Percentiles rank a stretch among this genome's conserved stretches.
Conservation (phyloP, 352 stramenopile species). For the Globisporangium echinulatum region DNA sequence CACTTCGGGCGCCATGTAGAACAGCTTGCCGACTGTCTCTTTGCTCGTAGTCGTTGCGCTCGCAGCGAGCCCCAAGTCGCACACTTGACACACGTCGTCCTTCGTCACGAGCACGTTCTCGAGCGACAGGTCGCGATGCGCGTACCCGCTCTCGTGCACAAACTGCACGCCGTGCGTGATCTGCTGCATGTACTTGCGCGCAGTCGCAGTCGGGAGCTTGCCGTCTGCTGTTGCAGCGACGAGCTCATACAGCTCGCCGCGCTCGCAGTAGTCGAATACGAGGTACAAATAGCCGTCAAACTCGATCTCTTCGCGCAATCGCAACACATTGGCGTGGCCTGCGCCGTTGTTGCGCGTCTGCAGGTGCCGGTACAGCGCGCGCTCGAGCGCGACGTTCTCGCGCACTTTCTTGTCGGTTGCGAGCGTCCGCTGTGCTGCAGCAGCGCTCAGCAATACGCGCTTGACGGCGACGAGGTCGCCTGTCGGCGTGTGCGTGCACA, state of each 20-base stretch:
- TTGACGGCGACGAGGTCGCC: constrained; percentile 71
- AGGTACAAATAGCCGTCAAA: constrained; percentile 78
- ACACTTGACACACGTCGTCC: constrained; percentile 70
- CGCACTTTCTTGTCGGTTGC: constrained; percentile 65
- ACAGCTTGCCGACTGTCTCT: constrained; percentile 77
- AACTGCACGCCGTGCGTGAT: constrained; percentile 70
- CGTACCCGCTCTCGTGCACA: constrained; percentile 67
- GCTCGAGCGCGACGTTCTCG: constrained; percentile 77
- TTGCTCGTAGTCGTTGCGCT: constrained; percentile 30
- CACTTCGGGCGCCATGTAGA: constrained; percentile 84
- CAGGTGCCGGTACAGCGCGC: constrained; percentile 60
- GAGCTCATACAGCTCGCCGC: constrained; percentile 76
- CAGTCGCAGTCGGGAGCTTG: constrained; percentile 32
- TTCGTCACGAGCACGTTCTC: constrained; percentile 80
- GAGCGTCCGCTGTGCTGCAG: constrained; percentile 49
- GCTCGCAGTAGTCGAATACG: constrained; percentile 64
- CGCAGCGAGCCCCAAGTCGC: constrained; percentile 72
- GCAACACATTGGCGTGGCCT: constrained; percentile 59
- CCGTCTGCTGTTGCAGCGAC: constrained; percentile 48
- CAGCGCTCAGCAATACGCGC: constrained; percentile 64
- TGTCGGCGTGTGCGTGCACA: constrained; percentile 60
- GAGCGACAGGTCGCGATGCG: constrained; percentile 77
- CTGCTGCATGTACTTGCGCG: constrained; percentile 56
- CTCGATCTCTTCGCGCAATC: constrained; percentile 68
- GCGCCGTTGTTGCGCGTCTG: constrained; percentile 45